Percentiles rank a stretch among this genome's conserved stretches.
Conservation (phyloP, 1,284 basidiomycete species). For the Paramarasmius palmivorus region DNA sequence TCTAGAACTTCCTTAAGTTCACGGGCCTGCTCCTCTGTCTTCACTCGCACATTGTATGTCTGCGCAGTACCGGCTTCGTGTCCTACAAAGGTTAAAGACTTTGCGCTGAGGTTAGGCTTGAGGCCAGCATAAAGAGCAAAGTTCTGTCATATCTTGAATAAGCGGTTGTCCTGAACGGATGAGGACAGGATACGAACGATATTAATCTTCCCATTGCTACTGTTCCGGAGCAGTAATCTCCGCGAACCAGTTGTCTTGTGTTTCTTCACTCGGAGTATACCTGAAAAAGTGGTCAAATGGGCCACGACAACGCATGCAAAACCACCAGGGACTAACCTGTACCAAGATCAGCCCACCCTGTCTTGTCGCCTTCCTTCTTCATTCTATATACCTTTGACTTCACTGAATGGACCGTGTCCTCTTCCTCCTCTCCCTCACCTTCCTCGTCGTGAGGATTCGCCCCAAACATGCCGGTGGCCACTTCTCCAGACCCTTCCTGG, state of each 20-base stretch:
- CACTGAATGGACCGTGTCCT: slow-evolving; percentile 66
- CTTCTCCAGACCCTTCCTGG: slow-evolving; percentile 2
- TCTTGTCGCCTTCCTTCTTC: slow-evolving; percentile 53
- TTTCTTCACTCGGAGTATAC: slow-evolving; percentile 68
- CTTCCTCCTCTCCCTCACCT: slow-evolving; percentile 82
- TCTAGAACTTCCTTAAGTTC: slow-evolving; percentile 63
- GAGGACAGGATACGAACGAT: slow-evolving; percentile 49
- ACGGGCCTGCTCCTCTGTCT: slow-evolving; percentile 60
- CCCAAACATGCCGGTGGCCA: slow-evolving; percentile 30
- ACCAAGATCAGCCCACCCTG: slow-evolving; percentile 49
- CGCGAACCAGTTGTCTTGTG: slow-evolving; percentile 59
- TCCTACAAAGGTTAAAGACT: slow-evolving; percentile 64
- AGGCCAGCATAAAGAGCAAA: slow-evolving; percentile 61
- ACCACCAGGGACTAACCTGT: slow-evolving; percentile 17
- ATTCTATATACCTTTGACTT: slow-evolving; percentile 68
- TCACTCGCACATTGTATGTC: slow-evolving; percentile 64
- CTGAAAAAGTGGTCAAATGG: slow-evolving; percentile 31
- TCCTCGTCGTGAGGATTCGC: slow-evolving; percentile 59
- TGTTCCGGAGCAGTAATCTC: slow-evolving; percentile 68
- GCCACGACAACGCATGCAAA: slow-evolving; percentile 4
- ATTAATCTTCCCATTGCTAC: slow-evolving; percentile 68
- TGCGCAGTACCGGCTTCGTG: slow-evolving; percentile 60
- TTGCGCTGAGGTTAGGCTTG: slow-evolving; percentile 51
- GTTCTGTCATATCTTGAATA: slow-evolving; percentile 56
- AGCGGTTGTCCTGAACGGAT: no score